A percentile compares a stretch with the other conserved stretches of the same genome.
phyloP scores from a whole-genome alignment of 139 green algal genomes.

The Closterium sp. region DNA sequence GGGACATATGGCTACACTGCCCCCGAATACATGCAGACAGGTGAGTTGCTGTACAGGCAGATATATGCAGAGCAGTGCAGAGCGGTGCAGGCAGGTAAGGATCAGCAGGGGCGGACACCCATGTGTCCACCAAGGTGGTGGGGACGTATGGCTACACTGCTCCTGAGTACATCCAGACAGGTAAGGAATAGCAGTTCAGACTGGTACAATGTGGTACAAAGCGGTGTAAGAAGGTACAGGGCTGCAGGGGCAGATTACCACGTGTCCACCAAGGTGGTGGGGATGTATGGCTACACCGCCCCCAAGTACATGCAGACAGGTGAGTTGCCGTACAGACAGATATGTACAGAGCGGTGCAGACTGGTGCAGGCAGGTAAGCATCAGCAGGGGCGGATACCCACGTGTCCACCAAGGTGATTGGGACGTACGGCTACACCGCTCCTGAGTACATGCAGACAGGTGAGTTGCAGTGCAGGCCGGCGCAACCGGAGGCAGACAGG shows the following conservation, averaged over 20 bases:
- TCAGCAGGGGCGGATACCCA: slow-evolving; percentile 43
- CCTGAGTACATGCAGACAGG: slow-evolving; percentile 56
- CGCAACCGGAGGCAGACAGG: background rate
- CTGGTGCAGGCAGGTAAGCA: too few species aligned
- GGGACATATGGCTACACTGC: slow-evolving; percentile 65
- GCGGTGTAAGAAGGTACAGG: too few species aligned
- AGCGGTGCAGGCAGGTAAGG: too few species aligned
- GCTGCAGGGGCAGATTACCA: slow-evolving; percentile 46
- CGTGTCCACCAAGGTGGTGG: slow-evolving; percentile 51
- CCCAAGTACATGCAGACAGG: background rate
- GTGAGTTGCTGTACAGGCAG: too few species aligned
- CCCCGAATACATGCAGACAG: slow-evolving; percentile 61
- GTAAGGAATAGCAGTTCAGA: background rate
- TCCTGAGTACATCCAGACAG: background rate
- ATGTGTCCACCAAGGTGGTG: slow-evolving; percentile 50
- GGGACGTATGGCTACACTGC: slow-evolving; percentile 63
- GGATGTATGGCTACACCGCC: slow-evolving; percentile 54
- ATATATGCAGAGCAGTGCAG: too few species aligned
- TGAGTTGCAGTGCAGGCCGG: background rate
- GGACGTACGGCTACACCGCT: slow-evolving; percentile 63
- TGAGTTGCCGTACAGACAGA: background rate
- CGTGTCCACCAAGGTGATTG: slow-evolving; percentile 51
- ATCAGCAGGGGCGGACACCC: too few species aligned
- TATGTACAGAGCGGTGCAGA: background rate
- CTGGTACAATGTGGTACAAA: background rate